Evolutionary conservation across 1,139 yeast species (phyloP).

Genomic region (Pichia sp.): DNA sequence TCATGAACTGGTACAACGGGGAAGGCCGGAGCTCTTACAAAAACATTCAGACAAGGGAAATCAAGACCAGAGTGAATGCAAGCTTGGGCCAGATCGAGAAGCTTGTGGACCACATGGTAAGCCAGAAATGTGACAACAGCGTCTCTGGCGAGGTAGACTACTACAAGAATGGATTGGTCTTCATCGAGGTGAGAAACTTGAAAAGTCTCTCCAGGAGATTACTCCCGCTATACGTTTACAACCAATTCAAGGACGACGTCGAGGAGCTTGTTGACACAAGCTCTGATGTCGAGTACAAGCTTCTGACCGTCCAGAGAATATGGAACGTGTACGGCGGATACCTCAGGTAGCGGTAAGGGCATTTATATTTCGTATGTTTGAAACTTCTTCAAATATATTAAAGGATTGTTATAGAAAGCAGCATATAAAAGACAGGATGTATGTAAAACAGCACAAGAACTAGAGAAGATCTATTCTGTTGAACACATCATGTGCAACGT

Average conservation of each 20-base stretch:
- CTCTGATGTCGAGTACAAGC: constrained; percentile 34
- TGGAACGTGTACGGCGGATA: constrained; percentile 50
- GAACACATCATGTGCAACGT: background rate
- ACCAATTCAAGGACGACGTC: constrained; percentile 55
- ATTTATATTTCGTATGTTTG: background rate
- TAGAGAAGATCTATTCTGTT: background rate
- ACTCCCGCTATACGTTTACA: constrained; percentile 44
- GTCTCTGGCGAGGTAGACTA: constrained; percentile 18
- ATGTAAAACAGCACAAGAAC: background rate
- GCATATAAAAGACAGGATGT: background rate
- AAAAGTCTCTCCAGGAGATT: constrained; percentile 45
- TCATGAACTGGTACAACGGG: constrained; percentile 16
- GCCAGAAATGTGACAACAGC: background rate
- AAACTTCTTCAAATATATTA: background rate
- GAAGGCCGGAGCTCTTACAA: constrained; percentile 1
- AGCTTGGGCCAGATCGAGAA: constrained; percentile 59
- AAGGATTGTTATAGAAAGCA: background rate
- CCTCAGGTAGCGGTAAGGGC: constrained; percentile 21
- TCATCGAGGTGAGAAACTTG: constrained; percentile 55
- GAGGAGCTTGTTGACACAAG: constrained; percentile 45
- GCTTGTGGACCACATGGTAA: constrained; percentile 32
- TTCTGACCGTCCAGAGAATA: constrained; percentile 47
- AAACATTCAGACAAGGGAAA: constrained; percentile 2
- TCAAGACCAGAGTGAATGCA: constrained; percentile 37
- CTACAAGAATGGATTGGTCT: constrained; percentile 48